Conservation (phyloP, 2,329 filamentous ascomycete species). For the Akanthomyces muscarius region DNA sequence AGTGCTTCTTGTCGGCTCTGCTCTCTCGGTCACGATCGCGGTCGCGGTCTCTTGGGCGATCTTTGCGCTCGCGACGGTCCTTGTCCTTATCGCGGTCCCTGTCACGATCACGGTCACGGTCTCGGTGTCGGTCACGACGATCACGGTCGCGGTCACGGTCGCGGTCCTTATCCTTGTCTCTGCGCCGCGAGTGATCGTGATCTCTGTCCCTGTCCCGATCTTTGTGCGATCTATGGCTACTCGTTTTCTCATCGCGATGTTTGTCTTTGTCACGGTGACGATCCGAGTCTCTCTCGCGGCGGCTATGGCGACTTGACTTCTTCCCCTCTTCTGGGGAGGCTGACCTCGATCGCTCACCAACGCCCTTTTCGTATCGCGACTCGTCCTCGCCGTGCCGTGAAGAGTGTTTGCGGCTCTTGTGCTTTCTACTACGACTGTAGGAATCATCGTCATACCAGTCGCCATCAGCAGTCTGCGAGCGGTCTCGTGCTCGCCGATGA, state of each 20-base stretch:
- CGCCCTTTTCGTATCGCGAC: conserved; percentile 34
- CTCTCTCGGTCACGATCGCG: conserved; percentile 22
- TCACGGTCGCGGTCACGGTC: conserved; percentile 29
- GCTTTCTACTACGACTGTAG: conserved; percentile 46
- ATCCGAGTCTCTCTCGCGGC: conserved; percentile 49
- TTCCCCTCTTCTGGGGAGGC: conserved; percentile 58
- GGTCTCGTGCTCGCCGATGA: conserved; percentile 50
- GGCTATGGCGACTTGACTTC: conserved; percentile 56
- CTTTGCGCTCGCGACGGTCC: too few species aligned
- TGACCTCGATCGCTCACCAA: conserved; percentile 58
- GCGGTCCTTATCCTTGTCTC: conserved; percentile 28
- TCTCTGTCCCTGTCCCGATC: conserved; percentile 37
- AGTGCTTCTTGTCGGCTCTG: conserved; percentile 30
- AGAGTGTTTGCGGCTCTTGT: conserved; percentile 39
- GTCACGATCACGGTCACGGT: conserved; percentile 29
- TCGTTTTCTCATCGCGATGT: conserved; percentile 41
- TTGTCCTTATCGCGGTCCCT: conserved; percentile 31
- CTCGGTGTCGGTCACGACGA: conserved; percentile 21
- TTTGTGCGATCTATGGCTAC: conserved; percentile 39
- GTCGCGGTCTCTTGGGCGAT: conserved; percentile 16
- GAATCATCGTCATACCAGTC: conserved; percentile 44
- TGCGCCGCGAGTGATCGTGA: conserved; percentile 25
- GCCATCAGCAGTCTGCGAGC: conserved; percentile 47
- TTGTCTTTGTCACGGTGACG: conserved; percentile 43
- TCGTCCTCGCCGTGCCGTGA: conserved; percentile 46